These are phyloP conservation scores for Batrachochytrium dendrobatidis DNA, from an alignment of 371 early-diverging fungal genomes.

Conservation along the genomic window DNA sequence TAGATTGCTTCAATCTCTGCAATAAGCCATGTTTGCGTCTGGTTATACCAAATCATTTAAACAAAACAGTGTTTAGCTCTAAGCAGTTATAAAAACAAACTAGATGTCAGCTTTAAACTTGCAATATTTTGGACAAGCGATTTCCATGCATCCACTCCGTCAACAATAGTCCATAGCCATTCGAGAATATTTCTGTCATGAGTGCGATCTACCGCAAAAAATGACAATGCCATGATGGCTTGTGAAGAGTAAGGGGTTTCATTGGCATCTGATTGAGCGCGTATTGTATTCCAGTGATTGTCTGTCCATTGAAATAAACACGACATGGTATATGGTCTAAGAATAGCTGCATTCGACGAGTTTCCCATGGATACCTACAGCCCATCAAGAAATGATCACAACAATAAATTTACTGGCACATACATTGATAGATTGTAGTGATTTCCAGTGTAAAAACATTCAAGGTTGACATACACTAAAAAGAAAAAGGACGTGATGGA, in stretches of 20 bases:
- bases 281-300: background rate
- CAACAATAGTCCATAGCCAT: background rate
- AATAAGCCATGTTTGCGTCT: no score
- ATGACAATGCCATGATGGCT: background rate
- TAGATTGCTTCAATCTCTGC: no score
- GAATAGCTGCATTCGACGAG: no score
- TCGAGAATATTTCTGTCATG: background rate
- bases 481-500: constrained; percentile 1
- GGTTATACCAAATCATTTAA: no score
- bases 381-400: no score
- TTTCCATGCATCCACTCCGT: background rate
- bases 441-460: no score
- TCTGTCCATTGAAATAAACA: background rate
- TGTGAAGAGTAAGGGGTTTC: background rate
- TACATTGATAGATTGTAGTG: no score
- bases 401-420: no score
- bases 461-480: constrained; percentile 5
- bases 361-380: no score
- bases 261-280: background rate
- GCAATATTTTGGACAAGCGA: background rate
- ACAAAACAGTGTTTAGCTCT: no score
- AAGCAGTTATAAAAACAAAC: no score
- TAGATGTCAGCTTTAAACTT: no score
- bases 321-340: background rate
- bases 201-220: background rate